Base-by-base conservation (phyloP, 2,329 filamentous ascomycete species). In the Aspergillus sp. region DNA sequence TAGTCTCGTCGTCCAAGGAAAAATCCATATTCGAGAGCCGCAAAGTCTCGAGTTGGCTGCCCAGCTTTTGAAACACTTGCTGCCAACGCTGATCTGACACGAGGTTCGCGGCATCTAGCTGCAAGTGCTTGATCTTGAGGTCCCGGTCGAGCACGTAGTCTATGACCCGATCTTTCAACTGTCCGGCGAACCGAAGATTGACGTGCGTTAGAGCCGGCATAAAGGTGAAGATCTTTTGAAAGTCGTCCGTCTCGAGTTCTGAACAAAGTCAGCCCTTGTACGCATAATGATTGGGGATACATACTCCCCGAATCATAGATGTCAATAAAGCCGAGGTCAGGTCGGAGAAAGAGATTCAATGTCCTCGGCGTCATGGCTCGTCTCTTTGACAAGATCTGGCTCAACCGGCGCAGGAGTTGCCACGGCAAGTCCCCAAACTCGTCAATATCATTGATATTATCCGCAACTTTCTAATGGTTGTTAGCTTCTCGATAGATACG, bases 141-240 rank as follows among this genome's bases (percentile, higher is more conserved):
- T 90, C 84, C 52, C 91, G 90, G 59, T 88, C 87, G 22, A 91
- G 81, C 71, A 97, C 85, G 74, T 94, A 97, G 56, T 92, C 86
- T 76, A 97, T 84, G 47, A 93, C 90, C 45, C 83, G 83, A 70
- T 97, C 91, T 76, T 96, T 97, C 82, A 97, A 90, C 72, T 97
- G 93, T 54, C 95, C 91, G n/a, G 89, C 92, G 70, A 93, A 94
- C 53, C 90, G 88, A 11, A 96, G 80, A 66, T 92, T 90, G 60
- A 97, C 82, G 48, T 84, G 84, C 69, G 87, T 87, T 57, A 97
- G 80, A 6, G 82, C 83, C 0, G 91, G 87, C 60, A 91, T 88
- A 3, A 87, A 84, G 55, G 92, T 89, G 64, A 97, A 93, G 47
- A 97, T 91, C 66, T 89, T 86, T 52, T 91, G 85, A 66, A 90